Evolutionary conservation across 2,329 filamentous ascomycete genomes (phyloP), one percentile per base, ranked within the genome.

Genomic region (Elsinoe fawcettii): DNA sequence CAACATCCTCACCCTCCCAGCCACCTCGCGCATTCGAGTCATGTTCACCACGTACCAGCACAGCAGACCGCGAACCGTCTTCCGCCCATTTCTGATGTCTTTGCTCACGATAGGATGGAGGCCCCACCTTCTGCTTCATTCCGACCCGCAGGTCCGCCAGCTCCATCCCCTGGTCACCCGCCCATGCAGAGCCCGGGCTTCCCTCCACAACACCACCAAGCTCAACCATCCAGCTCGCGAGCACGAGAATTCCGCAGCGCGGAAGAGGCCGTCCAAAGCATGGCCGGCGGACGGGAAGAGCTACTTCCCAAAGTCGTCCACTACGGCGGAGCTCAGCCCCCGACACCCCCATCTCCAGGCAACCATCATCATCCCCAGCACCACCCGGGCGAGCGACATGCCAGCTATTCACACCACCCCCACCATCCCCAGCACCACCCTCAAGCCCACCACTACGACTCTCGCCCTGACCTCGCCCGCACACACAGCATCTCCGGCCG

Each of bases 11-110:
- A 92, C 68, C 88, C 91, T 61, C 86, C 88, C 6, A 90, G 89
- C 8, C 90, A 87, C 61, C 79, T 95, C 55, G 86, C 87, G 18
- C 89, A 85, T 67, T 90, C 86, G 1, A 92, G 88, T 20, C 90
- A 96, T 70, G 93, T 96, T 67, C 90, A 95, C 72, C 90, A 95
- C 68, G 80, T 91, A 2, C 90, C 89, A 9, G 90, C 90, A 20
- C 86, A 82, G 58, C 92, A 96, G 73, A 96, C 90, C 1, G 86
- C 83, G 71, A 97, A 97, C 72, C 86, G 92, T 32, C 80, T 99
- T 49, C 93, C 93, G 1, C 92, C 93, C 2, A 93, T 99, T 58
- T 86, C 89, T 36, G 93, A 97, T 68, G 93, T 99, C 12, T 96
- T 99, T 67, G 89, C 88, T 23, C 76, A 79, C 16, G 88, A 95